These are phyloP conservation scores for Xylaria cubensis DNA, from an alignment of 495 filamentous ascomycete species.

Conservation along the genomic window DNA sequence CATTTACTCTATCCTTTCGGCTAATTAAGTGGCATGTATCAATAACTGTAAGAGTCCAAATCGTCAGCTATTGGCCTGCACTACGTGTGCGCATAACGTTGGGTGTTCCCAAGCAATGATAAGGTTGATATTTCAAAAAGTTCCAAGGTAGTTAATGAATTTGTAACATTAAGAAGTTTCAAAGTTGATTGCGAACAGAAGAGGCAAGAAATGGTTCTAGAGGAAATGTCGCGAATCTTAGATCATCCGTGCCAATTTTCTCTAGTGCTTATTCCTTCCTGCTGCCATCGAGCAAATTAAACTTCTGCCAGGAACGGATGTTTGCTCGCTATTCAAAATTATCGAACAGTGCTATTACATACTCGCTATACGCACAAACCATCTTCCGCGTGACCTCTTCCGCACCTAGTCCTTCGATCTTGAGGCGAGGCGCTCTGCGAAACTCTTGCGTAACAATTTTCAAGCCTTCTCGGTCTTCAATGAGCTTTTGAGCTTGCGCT, in stretches of 20 bases:
- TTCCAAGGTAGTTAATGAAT: neutral
- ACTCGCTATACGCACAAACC: slow-evolving; percentile 17
- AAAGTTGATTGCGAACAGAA: neutral
- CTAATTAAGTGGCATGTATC: neutral
- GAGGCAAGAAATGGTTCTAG: neutral
- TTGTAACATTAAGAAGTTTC: neutral
- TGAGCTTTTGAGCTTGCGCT: neutral
- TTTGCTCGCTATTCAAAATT: slow-evolving; percentile 14
- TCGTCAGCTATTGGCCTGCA: neutral
- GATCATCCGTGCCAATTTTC: neutral
- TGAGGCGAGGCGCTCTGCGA: slow-evolving; percentile 12
- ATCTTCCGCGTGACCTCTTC: neutral
- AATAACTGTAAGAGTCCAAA: too few species aligned
- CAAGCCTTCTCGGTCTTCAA: slow-evolving; percentile 1
- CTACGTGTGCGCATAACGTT: neutral
- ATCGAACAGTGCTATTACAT: slow-evolving; percentile 15
- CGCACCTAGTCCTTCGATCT: slow-evolving; percentile 2
- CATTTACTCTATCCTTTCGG: neutral
- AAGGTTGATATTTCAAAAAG: neutral
- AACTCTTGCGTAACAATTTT: slow-evolving; percentile 16
- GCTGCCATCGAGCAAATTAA: neutral
- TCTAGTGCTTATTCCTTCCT: neutral
- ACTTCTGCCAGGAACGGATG: neutral
- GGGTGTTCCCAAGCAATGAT: neutral
- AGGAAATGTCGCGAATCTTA: neutral